Evolutionary conservation across 2,329 filamentous ascomycete species (phyloP), one percentile per base, ranked within the genome.

Genomic region (Capronia americana): DNA sequence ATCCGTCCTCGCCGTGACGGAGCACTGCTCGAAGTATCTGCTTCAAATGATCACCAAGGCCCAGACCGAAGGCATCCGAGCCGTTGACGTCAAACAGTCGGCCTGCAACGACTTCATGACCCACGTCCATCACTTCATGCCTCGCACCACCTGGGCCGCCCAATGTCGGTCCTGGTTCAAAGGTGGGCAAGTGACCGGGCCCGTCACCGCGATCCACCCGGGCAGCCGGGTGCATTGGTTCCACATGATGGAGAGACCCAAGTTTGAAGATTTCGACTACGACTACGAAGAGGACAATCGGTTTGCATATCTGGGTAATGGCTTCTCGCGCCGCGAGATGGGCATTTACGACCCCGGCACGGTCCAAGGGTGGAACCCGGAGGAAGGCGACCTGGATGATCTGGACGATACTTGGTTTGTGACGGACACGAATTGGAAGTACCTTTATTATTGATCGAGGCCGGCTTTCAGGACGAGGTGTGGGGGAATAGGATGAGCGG

Each of bases 81-180:
- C 55, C 17, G 61, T 62, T 38, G 51, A 61, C 51, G 66, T 61
- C 26, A 62, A 60, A 34, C 26, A 79, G 63, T 66, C 71, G 30
- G 72, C 75, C 14, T 67, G 70, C 3, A 48, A 69, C 30, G 72
- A 76, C 48, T 79, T 80, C 68, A 71, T 73, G 7, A 74, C 76
- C 55, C 79, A 81, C 68, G 75, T 77, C 2, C 76, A 79, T 69
- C 69, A 77, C 12, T 80, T 79, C 70, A 70, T 80, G 57, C 69
- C 77, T 59, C 74, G 78, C 12, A 69, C 66, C 5, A 58, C 65
- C 4, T 71, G 69, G 1, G 44, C 66, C 23, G 38, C 77, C 20
- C 73, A 77, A 4, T 83, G 81, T 61, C 75, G 80, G 6, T 73
- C 69, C 10, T 82, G 80, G 79, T 83, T 82, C 62, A 73, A 81